Conservation (phyloP, 352 stramenopile species). For the Phytopythium cucurbitacearum region DNA sequence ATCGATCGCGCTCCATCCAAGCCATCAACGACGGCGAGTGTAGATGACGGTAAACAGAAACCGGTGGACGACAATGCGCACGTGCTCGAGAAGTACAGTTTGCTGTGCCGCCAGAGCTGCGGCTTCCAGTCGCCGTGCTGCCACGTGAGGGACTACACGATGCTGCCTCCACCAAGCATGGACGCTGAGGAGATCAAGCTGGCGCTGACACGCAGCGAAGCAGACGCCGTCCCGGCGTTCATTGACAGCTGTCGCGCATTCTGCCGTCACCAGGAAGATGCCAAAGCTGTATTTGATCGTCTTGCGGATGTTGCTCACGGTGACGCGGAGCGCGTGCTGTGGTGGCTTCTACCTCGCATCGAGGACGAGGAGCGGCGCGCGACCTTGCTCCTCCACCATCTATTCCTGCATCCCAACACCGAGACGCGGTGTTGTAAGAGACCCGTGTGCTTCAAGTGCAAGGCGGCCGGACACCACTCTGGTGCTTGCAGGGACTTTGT, state of each 20-base stretch:
- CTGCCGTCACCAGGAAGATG: constrained; percentile 33
- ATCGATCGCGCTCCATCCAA: constrained; percentile 2
- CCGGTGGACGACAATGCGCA: constrained; percentile 30
- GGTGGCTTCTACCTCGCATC: constrained; percentile 30
- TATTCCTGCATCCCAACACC: constrained; percentile 41
- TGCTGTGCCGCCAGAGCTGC: constrained; percentile 53
- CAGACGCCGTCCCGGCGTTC: constrained; percentile 17
- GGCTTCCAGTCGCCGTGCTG: constrained; percentile 61
- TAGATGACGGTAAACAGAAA: background rate
- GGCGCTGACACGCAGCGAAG: constrained; percentile 13
- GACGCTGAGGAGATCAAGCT: constrained; percentile 2
- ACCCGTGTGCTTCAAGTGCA: constrained; percentile 63
- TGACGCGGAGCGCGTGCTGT: constrained; percentile 19
- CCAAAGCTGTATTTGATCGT: constrained; percentile 28
- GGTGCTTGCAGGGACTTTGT: constrained; percentile 52
- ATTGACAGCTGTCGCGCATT: constrained; percentile 18
- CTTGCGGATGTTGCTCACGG: constrained; percentile 17
- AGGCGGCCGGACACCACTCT: constrained; percentile 34
- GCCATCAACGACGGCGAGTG: background rate
- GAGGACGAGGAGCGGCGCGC: constrained; percentile 52
- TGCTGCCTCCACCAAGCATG: constrained; percentile 22
- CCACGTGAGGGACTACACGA: constrained; percentile 52
- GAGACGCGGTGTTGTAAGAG: constrained; percentile 38
- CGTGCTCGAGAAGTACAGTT: constrained; percentile 53
- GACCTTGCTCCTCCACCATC: constrained; percentile 39